phyloP scores from a whole-genome alignment of 495 filamentous ascomycete species.

The Lichina pygmaea region DNA sequence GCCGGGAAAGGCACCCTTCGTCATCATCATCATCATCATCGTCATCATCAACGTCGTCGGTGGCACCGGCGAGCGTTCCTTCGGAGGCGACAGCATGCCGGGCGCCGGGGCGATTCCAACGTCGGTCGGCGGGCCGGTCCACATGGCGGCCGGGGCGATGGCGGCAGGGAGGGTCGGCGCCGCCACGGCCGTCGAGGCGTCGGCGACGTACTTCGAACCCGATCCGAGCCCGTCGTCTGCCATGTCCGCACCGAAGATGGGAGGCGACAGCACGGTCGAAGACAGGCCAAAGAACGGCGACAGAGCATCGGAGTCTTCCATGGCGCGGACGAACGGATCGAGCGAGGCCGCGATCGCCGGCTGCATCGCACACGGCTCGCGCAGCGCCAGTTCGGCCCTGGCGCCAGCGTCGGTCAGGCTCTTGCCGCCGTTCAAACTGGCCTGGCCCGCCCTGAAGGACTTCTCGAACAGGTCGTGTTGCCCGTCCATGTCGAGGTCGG shows the following conservation, averaged over 20 bases:
- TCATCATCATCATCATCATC: neutral
- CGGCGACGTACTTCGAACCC: too few species aligned
- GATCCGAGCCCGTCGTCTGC: too few species aligned
- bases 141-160: too few species aligned
- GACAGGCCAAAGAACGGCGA: conserved; percentile 2
- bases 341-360: neutral
- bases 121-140: too few species aligned
- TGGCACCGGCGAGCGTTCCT: too few species aligned
- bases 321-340: neutral
- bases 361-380: neutral
- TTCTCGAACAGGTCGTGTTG: conserved; percentile 2
- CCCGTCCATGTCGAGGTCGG: neutral
- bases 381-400: too few species aligned
- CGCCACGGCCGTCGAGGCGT: too few species aligned
- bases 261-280: neutral
- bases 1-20: neutral
- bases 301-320: neutral
- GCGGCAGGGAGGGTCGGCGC: too few species aligned
- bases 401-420: neutral
- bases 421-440: neutral
- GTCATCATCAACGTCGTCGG: neutral
- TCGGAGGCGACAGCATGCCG: too few species aligned
- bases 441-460: neutral
- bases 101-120: too few species aligned
- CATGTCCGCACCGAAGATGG: too few species aligned